phyloP scores from a whole-genome alignment of 23 red algal species.

The Agarophyton chilense region DNA sequence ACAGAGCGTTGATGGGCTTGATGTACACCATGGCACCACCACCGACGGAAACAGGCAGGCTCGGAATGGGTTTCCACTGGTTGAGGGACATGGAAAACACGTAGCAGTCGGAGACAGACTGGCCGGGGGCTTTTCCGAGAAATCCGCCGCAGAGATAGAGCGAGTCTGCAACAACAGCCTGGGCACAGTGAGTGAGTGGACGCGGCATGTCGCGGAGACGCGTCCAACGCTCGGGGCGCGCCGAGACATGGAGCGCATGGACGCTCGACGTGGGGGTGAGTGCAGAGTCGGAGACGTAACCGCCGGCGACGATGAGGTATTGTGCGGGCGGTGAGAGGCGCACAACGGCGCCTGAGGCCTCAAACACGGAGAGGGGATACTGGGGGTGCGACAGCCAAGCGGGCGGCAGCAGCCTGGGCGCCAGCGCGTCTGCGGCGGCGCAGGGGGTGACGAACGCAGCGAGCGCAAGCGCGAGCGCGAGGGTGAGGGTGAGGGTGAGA shows the following conservation, averaged over 20 bases:
- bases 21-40: constrained; percentile 34
- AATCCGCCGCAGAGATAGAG: constrained; percentile 49
- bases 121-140: constrained; percentile 10
- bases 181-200: constrained; percentile 22
- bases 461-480: not conserved
- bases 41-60: constrained; percentile 4
- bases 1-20: not conserved
- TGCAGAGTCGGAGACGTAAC: constrained; percentile 8
- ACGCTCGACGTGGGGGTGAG: not conserved
- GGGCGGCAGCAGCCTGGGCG: not conserved
- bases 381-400: not conserved
- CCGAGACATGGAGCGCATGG: not conserved
- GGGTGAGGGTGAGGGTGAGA: not conserved
- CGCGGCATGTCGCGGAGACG: constrained; percentile 4
- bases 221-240: not conserved
- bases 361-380: constrained; percentile 39
- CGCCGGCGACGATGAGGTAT: constrained; percentile 14
- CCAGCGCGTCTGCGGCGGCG: not conserved
- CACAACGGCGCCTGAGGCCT: constrained; percentile 24
- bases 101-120: not conserved
- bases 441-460: not conserved
- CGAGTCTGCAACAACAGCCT: not conserved
- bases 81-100: not conserved
- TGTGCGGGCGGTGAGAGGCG: not conserved
- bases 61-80: not conserved